These are phyloP conservation scores for Nothopassalora personata DNA, from an alignment of 2,329 filamentous ascomycete species.

Conservation along the genomic window DNA sequence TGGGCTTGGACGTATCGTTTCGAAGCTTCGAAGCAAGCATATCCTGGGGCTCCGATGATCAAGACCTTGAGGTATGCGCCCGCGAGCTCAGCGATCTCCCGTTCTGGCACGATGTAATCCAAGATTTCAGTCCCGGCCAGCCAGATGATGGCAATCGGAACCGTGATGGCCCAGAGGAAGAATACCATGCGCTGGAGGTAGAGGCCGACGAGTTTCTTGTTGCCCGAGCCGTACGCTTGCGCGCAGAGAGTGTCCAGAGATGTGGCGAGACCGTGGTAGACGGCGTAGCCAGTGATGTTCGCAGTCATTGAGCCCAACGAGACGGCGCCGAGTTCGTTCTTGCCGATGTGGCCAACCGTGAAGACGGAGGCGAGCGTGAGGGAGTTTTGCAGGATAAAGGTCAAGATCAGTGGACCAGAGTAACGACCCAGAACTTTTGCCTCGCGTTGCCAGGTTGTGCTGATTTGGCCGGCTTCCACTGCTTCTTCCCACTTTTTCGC, in stretches of 20 bases:
- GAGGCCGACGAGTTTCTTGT: constrained; percentile 79
- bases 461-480: constrained; percentile 71
- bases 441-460: constrained; percentile 88
- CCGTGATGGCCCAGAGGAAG: constrained; percentile 66
- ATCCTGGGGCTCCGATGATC: constrained; percentile 66
- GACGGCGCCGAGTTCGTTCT: constrained; percentile 45
- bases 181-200: constrained; percentile 77
- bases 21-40: constrained; percentile 68
- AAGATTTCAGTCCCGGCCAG: constrained; percentile 62
- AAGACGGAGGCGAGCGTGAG: constrained; percentile 45
- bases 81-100: constrained; percentile 63
- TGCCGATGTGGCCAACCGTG: constrained; percentile 47
- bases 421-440: constrained; percentile 64
- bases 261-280: constrained; percentile 66
- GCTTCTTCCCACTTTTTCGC: constrained; percentile 80
- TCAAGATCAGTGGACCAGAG: constrained; percentile 41
- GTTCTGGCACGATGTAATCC: constrained; percentile 61
- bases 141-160: constrained; percentile 71
- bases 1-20: constrained; percentile 89
- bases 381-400: constrained; percentile 46
- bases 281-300: constrained; percentile 45
- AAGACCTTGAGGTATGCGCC: constrained; percentile 69
- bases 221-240: constrained; percentile 88
- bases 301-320: constrained; percentile 46
- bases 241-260: constrained; percentile 88